Evolutionary conservation across 73 alveolate genomes (phyloP).

Genomic region (Stentor coeruleus): DNA sequence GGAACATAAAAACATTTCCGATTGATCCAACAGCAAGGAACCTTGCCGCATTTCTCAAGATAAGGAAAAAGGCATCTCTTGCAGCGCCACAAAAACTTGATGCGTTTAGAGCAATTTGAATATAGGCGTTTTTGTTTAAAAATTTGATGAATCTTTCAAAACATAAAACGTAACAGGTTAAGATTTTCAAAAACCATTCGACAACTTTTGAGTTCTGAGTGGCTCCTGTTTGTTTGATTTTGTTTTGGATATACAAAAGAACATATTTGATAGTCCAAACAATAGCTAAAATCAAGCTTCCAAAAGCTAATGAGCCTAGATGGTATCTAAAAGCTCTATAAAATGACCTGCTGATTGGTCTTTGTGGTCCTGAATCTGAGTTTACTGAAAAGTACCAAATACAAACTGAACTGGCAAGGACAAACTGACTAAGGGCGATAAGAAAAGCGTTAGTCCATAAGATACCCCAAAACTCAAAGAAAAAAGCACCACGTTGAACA

Average conservation of each 20-base stretch:
- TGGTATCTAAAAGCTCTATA: conserved; percentile 94
- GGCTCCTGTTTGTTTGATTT: conserved; percentile 69
- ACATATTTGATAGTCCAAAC: conserved; percentile 84
- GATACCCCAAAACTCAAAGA: conserved; percentile 80
- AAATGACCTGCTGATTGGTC: conserved; percentile 66
- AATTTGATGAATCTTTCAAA: conserved; percentile 89
- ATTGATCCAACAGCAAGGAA: conserved; percentile 81
- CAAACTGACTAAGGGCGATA: conserved; percentile 59
- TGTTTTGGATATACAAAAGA: conserved; percentile 72
- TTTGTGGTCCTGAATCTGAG: conserved; percentile 86
- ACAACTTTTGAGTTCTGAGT: conserved; percentile 59
- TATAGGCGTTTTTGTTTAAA: conserved; percentile 93
- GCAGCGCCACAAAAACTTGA: conserved; percentile 95
- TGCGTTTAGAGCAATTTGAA: conserved; percentile 88
- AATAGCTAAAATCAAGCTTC: conserved; percentile 90
- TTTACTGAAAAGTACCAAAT: conserved; percentile 96
- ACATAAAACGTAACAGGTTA: conserved; percentile 85
- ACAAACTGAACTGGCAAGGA: conserved; percentile 59
- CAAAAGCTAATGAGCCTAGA: conserved; percentile 96
- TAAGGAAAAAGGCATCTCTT: conserved; percentile 87
- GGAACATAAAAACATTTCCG: conserved; percentile 85
- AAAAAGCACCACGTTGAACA: conserved; percentile 60
- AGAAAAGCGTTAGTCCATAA: conserved; percentile 79
- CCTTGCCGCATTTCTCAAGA: conserved; percentile 92
- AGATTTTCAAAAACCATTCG: conserved; percentile 77